A percentile compares a stretch with the other conserved stretches of the same genome.
Conservation (phyloP, 1,284 basidiomycete species). For the Trichosporon asahii region DNA sequence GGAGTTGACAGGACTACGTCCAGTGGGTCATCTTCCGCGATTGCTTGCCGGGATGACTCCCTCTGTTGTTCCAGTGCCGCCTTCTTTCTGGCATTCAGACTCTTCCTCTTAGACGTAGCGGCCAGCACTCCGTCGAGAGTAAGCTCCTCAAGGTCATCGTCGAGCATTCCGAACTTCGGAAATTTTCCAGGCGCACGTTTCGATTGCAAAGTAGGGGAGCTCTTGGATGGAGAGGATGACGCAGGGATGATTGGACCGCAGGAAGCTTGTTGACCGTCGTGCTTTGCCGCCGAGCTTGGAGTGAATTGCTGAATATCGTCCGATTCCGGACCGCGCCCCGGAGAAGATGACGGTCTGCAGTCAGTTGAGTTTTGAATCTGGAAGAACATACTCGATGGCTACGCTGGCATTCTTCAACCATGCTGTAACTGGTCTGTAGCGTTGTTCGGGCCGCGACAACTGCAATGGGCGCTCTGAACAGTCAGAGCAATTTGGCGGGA, state of each 20-base stretch:
- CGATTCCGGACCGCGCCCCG: neutral
- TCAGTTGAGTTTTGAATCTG: neutral
- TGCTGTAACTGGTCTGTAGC: constrained; percentile 27
- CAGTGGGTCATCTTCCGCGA: neutral
- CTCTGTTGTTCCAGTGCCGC: constrained; percentile 5
- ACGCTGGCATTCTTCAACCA: constrained; percentile 27
- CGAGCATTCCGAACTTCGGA: constrained; percentile 18
- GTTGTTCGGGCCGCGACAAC: constrained; percentile 22
- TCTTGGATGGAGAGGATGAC: constrained; percentile 6
- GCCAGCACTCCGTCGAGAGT: neutral
- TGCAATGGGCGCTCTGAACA: constrained; percentile 28
- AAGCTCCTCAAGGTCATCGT: constrained; percentile 18
- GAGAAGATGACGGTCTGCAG: neutral
- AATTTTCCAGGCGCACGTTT: constrained; percentile 2
- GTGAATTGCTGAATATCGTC: constrained; percentile 40
- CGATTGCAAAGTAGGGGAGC: neutral
- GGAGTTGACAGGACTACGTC: neutral
- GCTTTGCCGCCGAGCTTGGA: constrained; percentile 27
- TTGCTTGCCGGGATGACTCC: neutral
- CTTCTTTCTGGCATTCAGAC: neutral
- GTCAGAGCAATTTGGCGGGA: neutral
- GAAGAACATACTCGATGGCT: constrained; percentile 6
- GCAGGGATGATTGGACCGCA: constrained; percentile 1
- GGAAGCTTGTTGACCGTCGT: neutral
- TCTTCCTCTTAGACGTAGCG: neutral